phyloP scores from a whole-genome alignment of 768 basidiomycete species.

The Exsudoporus frostii region DNA sequence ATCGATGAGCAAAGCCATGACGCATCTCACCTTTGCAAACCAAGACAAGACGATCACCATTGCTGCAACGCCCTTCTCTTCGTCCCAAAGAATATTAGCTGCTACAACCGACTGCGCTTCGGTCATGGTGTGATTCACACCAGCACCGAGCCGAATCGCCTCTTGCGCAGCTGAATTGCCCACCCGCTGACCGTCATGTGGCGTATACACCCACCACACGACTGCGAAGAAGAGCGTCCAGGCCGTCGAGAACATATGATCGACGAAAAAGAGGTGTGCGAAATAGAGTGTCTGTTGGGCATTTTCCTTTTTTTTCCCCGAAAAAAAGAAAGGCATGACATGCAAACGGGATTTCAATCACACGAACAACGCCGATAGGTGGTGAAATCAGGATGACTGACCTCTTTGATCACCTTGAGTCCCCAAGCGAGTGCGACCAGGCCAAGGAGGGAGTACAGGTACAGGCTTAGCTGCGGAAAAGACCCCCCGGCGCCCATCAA shows the following conservation, averaged over 20 bases:
- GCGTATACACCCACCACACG: conserved; percentile 86
- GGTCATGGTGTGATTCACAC: conserved; percentile 52
- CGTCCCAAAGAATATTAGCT: conserved; percentile 82
- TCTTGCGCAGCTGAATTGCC: conserved; percentile 87
- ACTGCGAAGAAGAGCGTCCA: conserved; percentile 94
- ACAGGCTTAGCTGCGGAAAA: conserved; percentile 88
- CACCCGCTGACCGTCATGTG: conserved; percentile 83
- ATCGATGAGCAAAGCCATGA: neutral
- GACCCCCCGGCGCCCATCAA: conserved; percentile 89
- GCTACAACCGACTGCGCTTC: conserved; percentile 65
- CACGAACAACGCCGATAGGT: neutral
- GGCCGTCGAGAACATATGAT: conserved; percentile 84
- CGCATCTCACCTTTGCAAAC: conserved; percentile 73
- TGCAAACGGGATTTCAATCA: conserved; percentile 6
- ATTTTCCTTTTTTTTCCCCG: conserved; percentile 63
- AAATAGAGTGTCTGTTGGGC: conserved; percentile 81
- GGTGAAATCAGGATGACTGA: conserved; percentile 37
- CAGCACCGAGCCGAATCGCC: conserved; percentile 67
- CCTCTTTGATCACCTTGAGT: conserved; percentile 78
- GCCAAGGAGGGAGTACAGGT: conserved; percentile 86
- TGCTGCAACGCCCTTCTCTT: conserved; percentile 82
- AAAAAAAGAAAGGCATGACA: neutral
- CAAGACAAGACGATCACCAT: conserved; percentile 79
- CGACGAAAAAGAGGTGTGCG: conserved; percentile 88
- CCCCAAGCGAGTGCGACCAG: conserved; percentile 86